Base-by-base conservation (phyloP, 257 asterid genomes). In the Ocimum tenuiflorum region DNA sequence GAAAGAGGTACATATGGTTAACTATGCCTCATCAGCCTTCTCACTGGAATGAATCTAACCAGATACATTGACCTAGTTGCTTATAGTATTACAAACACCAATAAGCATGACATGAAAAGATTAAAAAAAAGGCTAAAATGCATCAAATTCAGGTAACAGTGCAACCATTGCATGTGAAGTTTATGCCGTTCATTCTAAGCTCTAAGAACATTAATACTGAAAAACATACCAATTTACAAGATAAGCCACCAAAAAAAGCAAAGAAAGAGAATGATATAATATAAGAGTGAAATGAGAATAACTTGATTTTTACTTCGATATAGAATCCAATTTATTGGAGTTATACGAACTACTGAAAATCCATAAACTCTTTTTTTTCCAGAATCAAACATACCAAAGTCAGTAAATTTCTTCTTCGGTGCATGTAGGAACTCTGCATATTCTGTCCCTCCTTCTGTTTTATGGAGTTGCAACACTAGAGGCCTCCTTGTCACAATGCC, bases 401-500 rank as follows among this genome's bases (percentile, higher is more conserved):
- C 97, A 7, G 73, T 11, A 48, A 80, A 80, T 78, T 48, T 92
- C 85, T 67, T 92, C 81, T 76, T 89, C 6, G 97, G 84, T 17
- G 92, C 88, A 71, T 92, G 99, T 33, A 92, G 85, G 81, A 92
- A 92, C 79, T 92, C 99, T 10, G 96, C 97, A 67, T 92, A 86
- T 76, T 92, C 99, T 2, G 91, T 14, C 52, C 70, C 79, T 47
- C 99, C 99, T 22, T 89, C 97, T 0, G 75, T 92, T 68, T 92
- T 87, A 75, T 92, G 99, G 53, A 92, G 90, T 82, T 92, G 99
- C 88, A 92, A 71, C 45, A 89, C 99, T 91, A 92, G 67, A 24
- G 99, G 99, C 79, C 99, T 87, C 86, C 99, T 88, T 3, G 99
- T 92, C 59, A 89, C 99, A 56, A 92, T 92, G 41, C 99, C 99